These are phyloP conservation scores for Berkeleyomyces basicola DNA, from an alignment of 2,329 filamentous ascomycete species.

Conservation along the genomic window DNA sequence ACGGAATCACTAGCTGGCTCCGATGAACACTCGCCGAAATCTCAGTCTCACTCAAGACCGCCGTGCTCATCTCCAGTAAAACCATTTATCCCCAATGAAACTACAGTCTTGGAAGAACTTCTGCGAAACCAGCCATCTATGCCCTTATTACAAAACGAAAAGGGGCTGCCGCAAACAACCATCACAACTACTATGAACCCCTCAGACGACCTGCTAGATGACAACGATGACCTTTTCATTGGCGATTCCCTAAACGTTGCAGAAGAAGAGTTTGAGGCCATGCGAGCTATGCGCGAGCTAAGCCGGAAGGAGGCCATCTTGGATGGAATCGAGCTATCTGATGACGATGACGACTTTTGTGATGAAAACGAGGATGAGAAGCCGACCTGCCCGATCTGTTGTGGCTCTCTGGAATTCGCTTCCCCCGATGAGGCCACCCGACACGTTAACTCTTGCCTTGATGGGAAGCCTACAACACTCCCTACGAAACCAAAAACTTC, in stretches of 20 bases:
- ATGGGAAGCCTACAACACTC: slow-evolving; percentile 55
- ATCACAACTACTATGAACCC: background rate
- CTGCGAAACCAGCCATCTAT: background rate
- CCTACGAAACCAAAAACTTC: slow-evolving; percentile 18
- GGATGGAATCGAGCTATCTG: slow-evolving; percentile 24
- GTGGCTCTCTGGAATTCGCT: slow-evolving; percentile 7
- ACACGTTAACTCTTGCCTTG: slow-evolving; percentile 87
- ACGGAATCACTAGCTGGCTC: slow-evolving; percentile 18
- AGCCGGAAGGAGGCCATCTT: slow-evolving; percentile 46
- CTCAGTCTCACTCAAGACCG: slow-evolving; percentile 12
- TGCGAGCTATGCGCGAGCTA: slow-evolving; percentile 62
- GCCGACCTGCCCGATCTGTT: slow-evolving; percentile 7
- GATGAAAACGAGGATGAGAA: slow-evolving; percentile 20
- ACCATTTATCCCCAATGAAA: slow-evolving; percentile 20
- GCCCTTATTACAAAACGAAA: background rate
- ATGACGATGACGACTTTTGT: slow-evolving; percentile 20
- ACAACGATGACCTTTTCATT: slow-evolving; percentile 36
- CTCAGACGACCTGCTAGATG: slow-evolving; percentile 10
- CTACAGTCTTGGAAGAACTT: slow-evolving; percentile 14
- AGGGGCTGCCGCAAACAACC: background rate
- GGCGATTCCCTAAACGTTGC: slow-evolving; percentile 25
- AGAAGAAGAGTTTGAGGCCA: slow-evolving; percentile 49
- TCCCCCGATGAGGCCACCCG: slow-evolving; percentile 49
- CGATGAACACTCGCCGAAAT: slow-evolving; percentile 11
- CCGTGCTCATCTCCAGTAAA: slow-evolving; percentile 16